Evolutionary conservation across 2,329 filamentous ascomycete genomes (phyloP), one percentile per base, ranked within the genome.

Genomic region (Calonectria pteridis): DNA sequence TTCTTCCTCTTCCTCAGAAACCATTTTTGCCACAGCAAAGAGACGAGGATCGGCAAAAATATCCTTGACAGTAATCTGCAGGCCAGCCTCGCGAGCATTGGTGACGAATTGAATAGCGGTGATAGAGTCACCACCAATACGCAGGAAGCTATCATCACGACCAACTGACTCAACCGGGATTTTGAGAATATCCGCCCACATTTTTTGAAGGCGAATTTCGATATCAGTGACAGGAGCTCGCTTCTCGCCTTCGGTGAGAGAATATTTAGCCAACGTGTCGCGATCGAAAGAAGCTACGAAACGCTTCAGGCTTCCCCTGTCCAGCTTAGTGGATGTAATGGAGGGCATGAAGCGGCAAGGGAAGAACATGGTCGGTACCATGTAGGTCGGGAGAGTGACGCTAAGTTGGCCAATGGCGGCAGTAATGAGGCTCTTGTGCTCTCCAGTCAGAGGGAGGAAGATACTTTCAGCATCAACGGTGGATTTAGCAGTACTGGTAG

Each of bases 101-200:
- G 86, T 84, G 1, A 88, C 88, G 4, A 89, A 77, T 73, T 85
- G 87, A 84, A 89, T 90, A 2, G 87, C 87, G 0, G 83, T 76
- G 1, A 89, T 84, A 0, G 88, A 89, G 76, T 89, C 86, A 28
- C 88, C 88, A 7, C 88, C 88, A 0, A 88, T 83, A 0, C 82
- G 82, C 81, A 89, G 88, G 78, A 89, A 89, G 79, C 85, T 87
- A 74, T 88, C 85, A 5, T 87, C 84, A 2, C 53, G 51, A 20
- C 67, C 67, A 33, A 50, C 51, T 1, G 6, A 85, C 73, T 9
- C 76, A 75, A 6, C 82, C 73, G 79, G 74, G 4, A 86, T 75
- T 5, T 77, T 77, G 3, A 88, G 80, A 0, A 86, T 77, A 1
- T 81, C 78, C 4, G 81, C 79, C 86, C 87, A 88, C 33, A 85